Evolutionary conservation across 2,329 filamentous ascomycete species (phyloP).

Genomic region (Penicillium corylophilum): DNA sequence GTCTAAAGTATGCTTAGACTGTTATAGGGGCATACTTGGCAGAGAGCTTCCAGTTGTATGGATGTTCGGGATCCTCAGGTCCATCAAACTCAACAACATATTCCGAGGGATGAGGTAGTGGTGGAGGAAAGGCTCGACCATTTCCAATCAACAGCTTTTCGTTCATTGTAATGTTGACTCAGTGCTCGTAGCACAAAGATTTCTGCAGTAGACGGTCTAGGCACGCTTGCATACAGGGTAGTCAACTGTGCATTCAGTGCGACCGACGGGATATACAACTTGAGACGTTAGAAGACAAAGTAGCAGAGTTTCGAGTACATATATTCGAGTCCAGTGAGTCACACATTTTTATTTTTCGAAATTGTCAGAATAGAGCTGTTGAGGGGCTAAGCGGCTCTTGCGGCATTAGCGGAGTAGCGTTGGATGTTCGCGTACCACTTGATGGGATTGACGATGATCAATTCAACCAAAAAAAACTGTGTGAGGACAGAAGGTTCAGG

Average conservation of each 20-base stretch:
- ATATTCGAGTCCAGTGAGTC: background rate
- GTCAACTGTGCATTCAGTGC: background rate
- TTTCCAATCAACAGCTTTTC: constrained; percentile 18
- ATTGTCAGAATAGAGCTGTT: background rate
- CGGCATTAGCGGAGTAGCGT: constrained; percentile 2
- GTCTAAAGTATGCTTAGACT: background rate
- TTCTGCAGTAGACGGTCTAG: background rate
- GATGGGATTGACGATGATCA: background rate
- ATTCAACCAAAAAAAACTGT: background rate
- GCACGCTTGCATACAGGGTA: background rate
- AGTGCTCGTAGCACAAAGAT: background rate
- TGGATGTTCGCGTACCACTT: background rate
- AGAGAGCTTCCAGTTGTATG: constrained; percentile 51
- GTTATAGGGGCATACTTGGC: constrained; percentile 39
- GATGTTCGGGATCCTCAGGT: constrained; percentile 50
- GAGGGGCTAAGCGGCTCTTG: background rate
- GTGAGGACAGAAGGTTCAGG: background rate
- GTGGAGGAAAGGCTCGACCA: constrained; percentile 51
- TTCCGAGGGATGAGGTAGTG: constrained; percentile 49
- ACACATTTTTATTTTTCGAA: background rate
- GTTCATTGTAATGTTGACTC: background rate
- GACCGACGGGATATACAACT: background rate
- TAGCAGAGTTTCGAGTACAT: background rate
- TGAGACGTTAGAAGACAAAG: background rate
- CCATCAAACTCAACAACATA: constrained; percentile 58